Conservation (phyloP, 164 flowering plant species). For the Echeveria elegans region DNA sequence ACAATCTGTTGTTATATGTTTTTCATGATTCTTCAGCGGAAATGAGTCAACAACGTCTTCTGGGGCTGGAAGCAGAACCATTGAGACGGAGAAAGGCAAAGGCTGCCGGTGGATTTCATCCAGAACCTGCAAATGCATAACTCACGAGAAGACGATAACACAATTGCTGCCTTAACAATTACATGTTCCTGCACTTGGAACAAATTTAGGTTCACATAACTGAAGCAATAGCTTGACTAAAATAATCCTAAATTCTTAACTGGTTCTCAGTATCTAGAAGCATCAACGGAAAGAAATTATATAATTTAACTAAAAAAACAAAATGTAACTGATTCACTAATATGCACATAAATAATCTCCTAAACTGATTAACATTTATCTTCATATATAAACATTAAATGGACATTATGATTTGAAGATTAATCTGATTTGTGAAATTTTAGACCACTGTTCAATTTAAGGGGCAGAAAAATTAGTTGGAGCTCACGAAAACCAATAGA, state of each 20-base stretch:
- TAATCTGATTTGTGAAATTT: neutral
- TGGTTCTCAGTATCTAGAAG: neutral
- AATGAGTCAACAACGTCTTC: slow-evolving; percentile 70
- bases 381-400: too few relatives aligned
- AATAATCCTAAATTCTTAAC: neutral
- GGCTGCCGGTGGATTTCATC: slow-evolving; percentile 89
- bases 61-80: slow-evolving; percentile 68
- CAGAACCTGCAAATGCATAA: slow-evolving; percentile 67
- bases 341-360: too few relatives aligned
- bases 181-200: neutral
- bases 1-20: slow-evolving; percentile 17
- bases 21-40: slow-evolving; percentile 52
- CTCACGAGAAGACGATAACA: too few relatives aligned
- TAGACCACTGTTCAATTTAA: neutral
- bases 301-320: too few relatives aligned
- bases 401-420: too few relatives aligned
- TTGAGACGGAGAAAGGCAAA: slow-evolving; percentile 46
- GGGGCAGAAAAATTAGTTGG: neutral
- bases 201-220: neutral
- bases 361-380: too few relatives aligned
- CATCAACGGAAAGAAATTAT: neutral
- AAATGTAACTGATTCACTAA: too few relatives aligned
- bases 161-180: neutral
- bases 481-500: neutral
- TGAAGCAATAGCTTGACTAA: neutral